Evolutionary conservation across 2,329 filamentous ascomycete genomes (phyloP), one percentile per base, ranked within the genome.

Genomic region (Ceratocystis variospora): DNA sequence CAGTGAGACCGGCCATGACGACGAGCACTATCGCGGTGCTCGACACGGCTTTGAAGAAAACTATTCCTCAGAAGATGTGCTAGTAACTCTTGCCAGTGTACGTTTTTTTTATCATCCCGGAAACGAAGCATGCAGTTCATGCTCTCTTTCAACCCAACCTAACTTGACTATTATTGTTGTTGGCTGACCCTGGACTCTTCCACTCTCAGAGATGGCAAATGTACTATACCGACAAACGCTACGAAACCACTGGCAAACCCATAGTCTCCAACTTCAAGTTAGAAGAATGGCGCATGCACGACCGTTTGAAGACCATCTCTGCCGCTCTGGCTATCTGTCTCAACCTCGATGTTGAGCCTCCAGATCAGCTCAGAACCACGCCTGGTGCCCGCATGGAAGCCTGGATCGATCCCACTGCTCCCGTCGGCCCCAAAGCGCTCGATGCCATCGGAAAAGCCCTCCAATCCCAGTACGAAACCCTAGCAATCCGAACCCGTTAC

Each of bases 141-240:
- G 37, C 37, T 17, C 44, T 41, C 19, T 61, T 61, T 68, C 69
- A 12, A 2, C 68, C 12, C 57, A 8, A 17, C 8, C 10, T 41
- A 41, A 41, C 37, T 5, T 41, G 12, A 4, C 37, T 41, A 41
- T 41, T 41, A 41, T 41, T 41, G 37, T 12, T 41, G 10, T 41
- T 41, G 37, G 12, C 66, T 63, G 61, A 50, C 66, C 63, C 31
- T 28, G 59, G 55, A 19, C 45, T 48, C 53, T 48, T 53, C 53
- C 37, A 50, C 65, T 63, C 62, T 37, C 76, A 96, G 88, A 95
- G 90, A 71, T 99, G 96, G 85, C 97, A 96, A 79, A 97, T 97
- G 93, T 99, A 99, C 77, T 99, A 89, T 76, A 96, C 93, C 69
- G 94, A 99, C 76, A 97, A 97, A 76, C 87, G 93, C 64, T 94